These are phyloP conservation scores for Moesziomyces sp. DNA, from an alignment of 1,284 basidiomycete genomes.

Conservation along the genomic window DNA sequence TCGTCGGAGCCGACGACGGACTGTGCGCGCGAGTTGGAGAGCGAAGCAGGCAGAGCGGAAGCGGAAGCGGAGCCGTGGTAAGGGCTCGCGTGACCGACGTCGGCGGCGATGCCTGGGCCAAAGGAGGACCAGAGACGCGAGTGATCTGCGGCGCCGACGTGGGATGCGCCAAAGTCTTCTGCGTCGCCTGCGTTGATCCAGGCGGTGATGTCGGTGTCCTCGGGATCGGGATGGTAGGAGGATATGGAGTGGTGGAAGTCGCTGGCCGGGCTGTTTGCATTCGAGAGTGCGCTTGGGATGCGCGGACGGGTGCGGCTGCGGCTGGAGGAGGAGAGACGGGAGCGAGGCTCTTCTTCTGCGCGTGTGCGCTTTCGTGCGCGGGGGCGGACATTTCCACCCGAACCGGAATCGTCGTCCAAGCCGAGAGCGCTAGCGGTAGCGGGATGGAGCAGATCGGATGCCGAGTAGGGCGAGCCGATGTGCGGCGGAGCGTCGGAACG, in stretches of 20 bases:
- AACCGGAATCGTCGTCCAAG: conserved; percentile 46
- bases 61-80: conserved; percentile 32
- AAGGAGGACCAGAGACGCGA: conserved; percentile 49
- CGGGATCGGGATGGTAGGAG: conserved; percentile 40
- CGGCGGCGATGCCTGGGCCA: conserved; percentile 27
- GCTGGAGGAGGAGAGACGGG: conserved; percentile 42
- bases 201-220: conserved; percentile 50
- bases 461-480: conserved; percentile 43
- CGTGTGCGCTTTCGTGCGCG: conserved; percentile 41
- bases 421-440: conserved; percentile 39
- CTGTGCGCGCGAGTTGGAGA: conserved; percentile 33
- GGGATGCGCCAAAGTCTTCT: conserved; percentile 30
- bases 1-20: conserved; percentile 38
- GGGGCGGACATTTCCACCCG: conserved; percentile 44
- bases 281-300: conserved; percentile 35
- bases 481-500: conserved; percentile 21
- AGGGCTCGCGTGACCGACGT: conserved; percentile 19
- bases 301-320: conserved; percentile 41
- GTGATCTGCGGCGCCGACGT: conserved; percentile 22
- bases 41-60: conserved; percentile 14
- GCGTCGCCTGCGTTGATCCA: conserved; percentile 51
- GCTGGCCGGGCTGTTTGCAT: conserved; percentile 41
- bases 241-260: conserved; percentile 47
- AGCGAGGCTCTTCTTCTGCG: conserved; percentile 41
- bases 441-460: conserved; percentile 39